phyloP scores from a whole-genome alignment of 805 yeast species.

The Kazachstania bromeliacearum region DNA sequence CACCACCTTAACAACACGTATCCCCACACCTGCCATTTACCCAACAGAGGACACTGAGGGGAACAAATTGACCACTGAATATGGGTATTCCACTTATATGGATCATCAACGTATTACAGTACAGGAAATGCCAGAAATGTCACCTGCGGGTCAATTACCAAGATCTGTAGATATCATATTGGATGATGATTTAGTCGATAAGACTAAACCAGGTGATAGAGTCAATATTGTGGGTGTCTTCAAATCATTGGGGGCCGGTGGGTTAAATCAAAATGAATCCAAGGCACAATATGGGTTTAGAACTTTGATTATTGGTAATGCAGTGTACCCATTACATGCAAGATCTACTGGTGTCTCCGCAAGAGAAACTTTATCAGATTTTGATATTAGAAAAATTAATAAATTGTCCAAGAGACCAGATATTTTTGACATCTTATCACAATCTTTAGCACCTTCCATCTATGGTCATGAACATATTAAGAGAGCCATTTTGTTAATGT shows the following conservation, averaged over 20 bases:
- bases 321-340: conserved; percentile 81
- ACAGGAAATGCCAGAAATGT: conserved; percentile 96
- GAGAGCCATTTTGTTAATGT: conserved; percentile 80
- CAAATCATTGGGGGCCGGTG: conserved; percentile 75
- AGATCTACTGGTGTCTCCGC: conserved; percentile 79
- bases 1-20: conserved; percentile 51
- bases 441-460: conserved; percentile 90
- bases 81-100: conserved; percentile 82
- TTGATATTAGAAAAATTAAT: conserved; percentile 80
- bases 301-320: conserved; percentile 80
- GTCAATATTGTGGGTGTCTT: conserved; percentile 90
- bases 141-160: conserved; percentile 97
- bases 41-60: conserved; percentile 93
- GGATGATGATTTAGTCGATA: conserved; percentile 91
- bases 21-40: conserved; percentile 65
- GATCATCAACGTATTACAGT: conserved; percentile 91
- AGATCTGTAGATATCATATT: conserved; percentile 85
- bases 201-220: conserved; percentile 91
- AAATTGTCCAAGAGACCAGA: conserved; percentile 59
- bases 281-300: conserved; percentile 53
- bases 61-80: conserved; percentile 78
- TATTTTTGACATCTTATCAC: conserved; percentile 69
- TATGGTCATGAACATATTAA: conserved; percentile 89
- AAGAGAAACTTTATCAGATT: conserved; percentile 58
- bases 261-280: conserved; percentile 18